Evolutionary conservation across 192 early-diverging fungal species (phyloP).

Genomic region (Phlyctochytrium arcticum): DNA sequence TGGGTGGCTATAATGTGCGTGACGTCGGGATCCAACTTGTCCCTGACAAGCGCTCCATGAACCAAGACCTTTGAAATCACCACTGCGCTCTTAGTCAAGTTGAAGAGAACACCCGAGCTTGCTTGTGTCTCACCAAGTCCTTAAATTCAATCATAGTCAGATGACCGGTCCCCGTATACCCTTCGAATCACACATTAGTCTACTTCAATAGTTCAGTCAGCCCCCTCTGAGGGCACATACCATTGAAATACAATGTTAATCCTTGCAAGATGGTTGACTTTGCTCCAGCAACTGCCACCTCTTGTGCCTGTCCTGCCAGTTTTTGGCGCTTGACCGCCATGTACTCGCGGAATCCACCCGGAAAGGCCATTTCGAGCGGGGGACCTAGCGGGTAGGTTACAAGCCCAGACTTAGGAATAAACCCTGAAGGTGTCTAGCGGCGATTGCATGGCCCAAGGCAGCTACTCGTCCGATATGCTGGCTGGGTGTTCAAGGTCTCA

Average conservation of each 20-base stretch:
- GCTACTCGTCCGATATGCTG: too few relatives aligned
- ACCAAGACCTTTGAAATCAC: not conserved
- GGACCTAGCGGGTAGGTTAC: too few relatives aligned
- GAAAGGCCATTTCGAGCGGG: constrained; percentile 22
- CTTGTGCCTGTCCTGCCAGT: constrained; percentile 30
- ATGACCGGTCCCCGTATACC: constrained; percentile 8
- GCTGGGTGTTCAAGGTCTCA: too few relatives aligned
- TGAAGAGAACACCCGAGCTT: too few relatives aligned
- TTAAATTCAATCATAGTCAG: constrained; percentile 20
- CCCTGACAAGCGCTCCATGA: constrained; percentile 33
- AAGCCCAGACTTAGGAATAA: too few relatives aligned
- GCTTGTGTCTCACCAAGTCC: constrained; percentile 7
- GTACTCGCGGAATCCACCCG: constrained; percentile 36
- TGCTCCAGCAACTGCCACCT: constrained; percentile 5
- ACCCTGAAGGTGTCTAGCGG: too few relatives aligned
- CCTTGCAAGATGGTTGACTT: constrained; percentile 14
- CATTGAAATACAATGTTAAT: constrained; percentile 30
- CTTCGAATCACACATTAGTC: not conserved
- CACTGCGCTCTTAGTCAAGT: too few relatives aligned
- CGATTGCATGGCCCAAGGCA: too few relatives aligned
- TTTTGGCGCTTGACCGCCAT: constrained; percentile 41
- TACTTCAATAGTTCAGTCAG: too few relatives aligned
- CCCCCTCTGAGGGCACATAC: not conserved
- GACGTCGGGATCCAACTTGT: constrained; percentile 27
- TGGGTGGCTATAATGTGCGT: constrained; percentile 45